phyloP scores from a whole-genome alignment of 2,329 filamentous ascomycete genomes.

The Exophiala bonariae region DNA sequence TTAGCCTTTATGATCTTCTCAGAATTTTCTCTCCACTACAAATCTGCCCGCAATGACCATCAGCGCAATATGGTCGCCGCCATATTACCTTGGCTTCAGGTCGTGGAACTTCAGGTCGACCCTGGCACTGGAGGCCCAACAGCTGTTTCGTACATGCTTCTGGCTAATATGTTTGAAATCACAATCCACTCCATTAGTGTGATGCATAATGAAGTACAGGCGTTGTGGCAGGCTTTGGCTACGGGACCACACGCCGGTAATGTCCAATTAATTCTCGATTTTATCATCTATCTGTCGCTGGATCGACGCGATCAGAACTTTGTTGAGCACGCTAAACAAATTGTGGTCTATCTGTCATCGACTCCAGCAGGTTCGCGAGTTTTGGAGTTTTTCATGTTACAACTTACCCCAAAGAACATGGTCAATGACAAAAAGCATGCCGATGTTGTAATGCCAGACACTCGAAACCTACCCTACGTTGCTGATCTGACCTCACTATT shows the following conservation, averaged over 20 bases:
- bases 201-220: slow-evolving; percentile 94
- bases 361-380: slow-evolving; percentile 84
- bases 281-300: slow-evolving; percentile 90
- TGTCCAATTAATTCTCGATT: slow-evolving; percentile 90
- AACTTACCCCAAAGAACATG: slow-evolving; percentile 96
- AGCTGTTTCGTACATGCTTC: slow-evolving; percentile 86
- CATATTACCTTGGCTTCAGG: slow-evolving; percentile 93
- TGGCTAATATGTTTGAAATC: slow-evolving; percentile 93
- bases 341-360: slow-evolving; percentile 92
- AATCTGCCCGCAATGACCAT: slow-evolving; percentile 75
- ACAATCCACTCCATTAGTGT: slow-evolving; percentile 88
- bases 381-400: slow-evolving; percentile 86
- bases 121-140: slow-evolving; percentile 82
- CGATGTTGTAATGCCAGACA: slow-evolving; percentile 59
- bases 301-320: slow-evolving; percentile 97
- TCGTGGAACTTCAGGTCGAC: slow-evolving; percentile 87
- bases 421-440: slow-evolving; percentile 82
- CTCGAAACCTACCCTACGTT: slow-evolving; percentile 78
- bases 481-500: slow-evolving; percentile 78
- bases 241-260: slow-evolving; percentile 92
- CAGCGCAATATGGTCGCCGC: slow-evolving; percentile 94
- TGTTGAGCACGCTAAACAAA: slow-evolving; percentile 96
- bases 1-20: slow-evolving; percentile 93
- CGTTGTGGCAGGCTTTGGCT: slow-evolving; percentile 92
- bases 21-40: slow-evolving; percentile 92